phyloP scores from a whole-genome alignment of 2,329 filamentous ascomycete species.

The Ceratocystis smalleyi region DNA sequence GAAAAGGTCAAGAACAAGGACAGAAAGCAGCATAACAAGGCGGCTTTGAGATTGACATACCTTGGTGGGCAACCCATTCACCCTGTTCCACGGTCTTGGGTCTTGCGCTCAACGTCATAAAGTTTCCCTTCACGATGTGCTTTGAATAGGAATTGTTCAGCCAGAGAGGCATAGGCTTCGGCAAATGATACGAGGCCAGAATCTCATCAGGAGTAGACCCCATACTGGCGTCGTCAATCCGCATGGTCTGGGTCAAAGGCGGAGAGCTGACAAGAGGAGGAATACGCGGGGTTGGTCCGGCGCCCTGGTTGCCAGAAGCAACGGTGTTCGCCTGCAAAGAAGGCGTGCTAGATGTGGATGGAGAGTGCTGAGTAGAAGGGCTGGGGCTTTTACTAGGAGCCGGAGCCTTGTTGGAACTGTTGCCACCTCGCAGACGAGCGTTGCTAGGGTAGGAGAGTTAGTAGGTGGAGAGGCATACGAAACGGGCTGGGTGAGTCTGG shows the following conservation, averaged over 20 bases:
- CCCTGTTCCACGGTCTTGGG: constrained; percentile 87
- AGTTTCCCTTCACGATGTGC: constrained; percentile 92
- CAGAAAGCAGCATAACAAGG: background rate
- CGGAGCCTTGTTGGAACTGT: constrained; percentile 27
- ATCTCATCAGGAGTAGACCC: constrained; percentile 37
- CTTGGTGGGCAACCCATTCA: constrained; percentile 92
- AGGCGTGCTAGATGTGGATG: constrained; percentile 14
- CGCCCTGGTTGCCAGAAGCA: constrained; percentile 7
- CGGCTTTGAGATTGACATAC: constrained; percentile 32
- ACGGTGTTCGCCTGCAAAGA: constrained; percentile 11
- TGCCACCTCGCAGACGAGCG: constrained; percentile 17
- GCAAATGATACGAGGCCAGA: constrained; percentile 46
- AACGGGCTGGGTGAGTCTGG: background rate
- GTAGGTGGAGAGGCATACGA: background rate
- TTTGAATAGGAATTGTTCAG: constrained; percentile 60
- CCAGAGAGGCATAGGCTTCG: constrained; percentile 55
- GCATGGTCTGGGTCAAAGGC: constrained; percentile 50
- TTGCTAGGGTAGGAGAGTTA: constrained; percentile 23
- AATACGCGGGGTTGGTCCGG: constrained; percentile 27
- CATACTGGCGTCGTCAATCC: constrained; percentile 46
- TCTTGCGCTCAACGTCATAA: constrained; percentile 85
- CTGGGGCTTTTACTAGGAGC: constrained; percentile 38
- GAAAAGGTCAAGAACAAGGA: background rate
- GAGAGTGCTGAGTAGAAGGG: constrained; percentile 32
- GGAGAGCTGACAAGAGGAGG: constrained; percentile 48